A percentile compares a stretch with the other conserved stretches of the same genome.
These are phyloP conservation scores for Pyrenochaeta sp. DNA, from an alignment of 2,329 filamentous ascomycete genomes.

Conservation along the genomic window DNA sequence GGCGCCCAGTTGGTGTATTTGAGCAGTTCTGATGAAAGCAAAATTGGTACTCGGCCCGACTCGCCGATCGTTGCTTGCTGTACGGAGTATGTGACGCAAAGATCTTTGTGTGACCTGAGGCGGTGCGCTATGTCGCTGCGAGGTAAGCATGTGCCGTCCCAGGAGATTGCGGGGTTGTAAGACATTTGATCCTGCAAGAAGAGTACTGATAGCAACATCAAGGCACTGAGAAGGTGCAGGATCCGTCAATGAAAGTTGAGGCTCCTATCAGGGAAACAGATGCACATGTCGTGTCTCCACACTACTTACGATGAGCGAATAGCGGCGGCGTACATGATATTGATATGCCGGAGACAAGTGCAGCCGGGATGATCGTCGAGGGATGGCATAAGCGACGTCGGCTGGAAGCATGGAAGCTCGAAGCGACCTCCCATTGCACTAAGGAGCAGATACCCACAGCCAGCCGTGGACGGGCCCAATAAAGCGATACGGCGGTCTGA, in stretches of 20 bases:
- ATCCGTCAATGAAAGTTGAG: neutral
- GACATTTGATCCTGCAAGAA: neutral
- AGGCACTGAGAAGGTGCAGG: neutral
- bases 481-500: neutral
- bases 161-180: neutral
- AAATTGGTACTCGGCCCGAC: neutral
- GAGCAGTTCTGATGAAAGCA: too few species aligned
- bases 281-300: neutral
- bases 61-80: neutral
- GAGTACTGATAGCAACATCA: neutral
- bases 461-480: neutral
- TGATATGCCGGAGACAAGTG: neutral
- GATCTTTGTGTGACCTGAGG: neutral
- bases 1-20: too few species aligned
- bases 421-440: neutral
- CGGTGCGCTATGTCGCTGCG: neutral
- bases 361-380: slow-evolving; percentile 1
- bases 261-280: neutral
- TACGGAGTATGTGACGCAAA: neutral
- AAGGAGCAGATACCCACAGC: neutral
- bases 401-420: neutral
- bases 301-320: neutral
- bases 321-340: neutral
- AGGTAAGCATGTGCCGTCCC: neutral
- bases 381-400: neutral